These are phyloP conservation scores for Hordeum pubiflorum DNA, from an alignment of 202 grass and related monocot genomes.

Conservation along the genomic window DNA sequence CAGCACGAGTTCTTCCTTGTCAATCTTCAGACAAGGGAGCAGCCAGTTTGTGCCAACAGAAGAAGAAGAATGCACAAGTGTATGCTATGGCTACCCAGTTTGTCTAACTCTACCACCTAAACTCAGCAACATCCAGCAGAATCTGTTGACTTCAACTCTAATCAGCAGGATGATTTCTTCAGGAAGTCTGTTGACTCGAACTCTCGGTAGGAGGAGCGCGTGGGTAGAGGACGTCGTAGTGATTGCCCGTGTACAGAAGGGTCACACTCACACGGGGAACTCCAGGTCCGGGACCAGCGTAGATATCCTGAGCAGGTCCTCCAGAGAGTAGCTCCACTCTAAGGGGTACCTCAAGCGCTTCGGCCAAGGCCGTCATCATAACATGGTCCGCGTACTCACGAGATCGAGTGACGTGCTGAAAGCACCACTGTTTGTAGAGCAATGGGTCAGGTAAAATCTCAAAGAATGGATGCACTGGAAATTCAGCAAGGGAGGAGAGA, in stretches of 20 bases:
- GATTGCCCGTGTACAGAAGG: conserved; percentile 9
- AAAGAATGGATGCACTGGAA: neutral
- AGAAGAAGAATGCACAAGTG: conserved; percentile 3
- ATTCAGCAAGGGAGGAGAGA: conserved; percentile 13
- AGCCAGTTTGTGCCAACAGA: neutral
- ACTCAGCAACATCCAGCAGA: neutral
- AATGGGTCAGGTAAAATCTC: neutral
- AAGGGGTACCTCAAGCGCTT: conserved; percentile 10
- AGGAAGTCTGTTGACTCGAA: neutral
- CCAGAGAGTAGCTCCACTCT: conserved; percentile 11
- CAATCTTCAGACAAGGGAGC: neutral
- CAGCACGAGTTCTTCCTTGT: neutral
- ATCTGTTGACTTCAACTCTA: neutral
- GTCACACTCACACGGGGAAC: conserved; percentile 24
- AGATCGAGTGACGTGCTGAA: neutral
- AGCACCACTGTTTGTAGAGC: conserved; percentile 41
- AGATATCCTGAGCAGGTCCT: conserved; percentile 6
- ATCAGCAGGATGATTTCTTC: neutral
- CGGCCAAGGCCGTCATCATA: conserved; percentile 14
- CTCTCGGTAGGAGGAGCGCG: neutral
- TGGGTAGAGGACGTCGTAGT: conserved; percentile 36
- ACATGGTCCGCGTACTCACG: neutral
- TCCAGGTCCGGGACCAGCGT: neutral
- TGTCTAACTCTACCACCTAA: neutral
- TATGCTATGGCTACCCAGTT: neutral